A percentile compares a stretch with the other conserved stretches of the same genome.
Evolutionary conservation across 2,329 filamentous ascomycete species (phyloP).

Genomic region (Alternaria tenuissima): DNA sequence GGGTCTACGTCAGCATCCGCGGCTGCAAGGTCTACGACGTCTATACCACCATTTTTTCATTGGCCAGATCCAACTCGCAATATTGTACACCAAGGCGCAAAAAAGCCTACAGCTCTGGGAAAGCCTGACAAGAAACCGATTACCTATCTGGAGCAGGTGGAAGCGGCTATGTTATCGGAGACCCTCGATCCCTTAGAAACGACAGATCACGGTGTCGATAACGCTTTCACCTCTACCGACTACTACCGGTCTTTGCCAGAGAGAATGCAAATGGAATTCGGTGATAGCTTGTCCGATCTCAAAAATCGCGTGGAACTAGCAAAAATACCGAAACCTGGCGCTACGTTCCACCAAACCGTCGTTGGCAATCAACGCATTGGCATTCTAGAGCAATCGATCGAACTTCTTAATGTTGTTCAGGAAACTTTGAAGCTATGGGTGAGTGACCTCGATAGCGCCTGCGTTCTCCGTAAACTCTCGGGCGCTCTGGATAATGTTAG

Average conservation of each 20-base stretch:
- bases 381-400: conserved; percentile 17
- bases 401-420: conserved; percentile 24
- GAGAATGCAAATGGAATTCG: conserved; percentile 13
- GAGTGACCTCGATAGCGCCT: conserved; percentile 26
- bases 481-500: conserved; percentile 33
- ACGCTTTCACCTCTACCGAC: conserved; percentile 33
- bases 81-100: too few species aligned
- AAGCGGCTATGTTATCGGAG: conserved; percentile 30
- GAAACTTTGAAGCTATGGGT: conserved; percentile 36
- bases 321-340: background rate
- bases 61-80: conserved; percentile 26
- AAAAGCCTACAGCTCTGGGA: too few species aligned
- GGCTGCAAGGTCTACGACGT: too few species aligned
- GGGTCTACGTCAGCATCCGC: too few species aligned
- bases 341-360: conserved; percentile 27
- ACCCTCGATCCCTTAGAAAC: background rate
- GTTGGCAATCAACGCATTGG: conserved; percentile 21
- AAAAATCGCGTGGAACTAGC: background rate
- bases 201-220: conserved; percentile 20
- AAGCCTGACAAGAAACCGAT: too few species aligned
- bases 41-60: conserved; percentile 39
- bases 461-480: conserved; percentile 38
- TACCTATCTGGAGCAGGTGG: conserved; percentile 33
- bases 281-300: conserved; percentile 6
- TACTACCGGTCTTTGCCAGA: conserved; percentile 39